Conservation (phyloP, 2,329 filamentous ascomycete species). For the Thielaviopsis cerberus region DNA sequence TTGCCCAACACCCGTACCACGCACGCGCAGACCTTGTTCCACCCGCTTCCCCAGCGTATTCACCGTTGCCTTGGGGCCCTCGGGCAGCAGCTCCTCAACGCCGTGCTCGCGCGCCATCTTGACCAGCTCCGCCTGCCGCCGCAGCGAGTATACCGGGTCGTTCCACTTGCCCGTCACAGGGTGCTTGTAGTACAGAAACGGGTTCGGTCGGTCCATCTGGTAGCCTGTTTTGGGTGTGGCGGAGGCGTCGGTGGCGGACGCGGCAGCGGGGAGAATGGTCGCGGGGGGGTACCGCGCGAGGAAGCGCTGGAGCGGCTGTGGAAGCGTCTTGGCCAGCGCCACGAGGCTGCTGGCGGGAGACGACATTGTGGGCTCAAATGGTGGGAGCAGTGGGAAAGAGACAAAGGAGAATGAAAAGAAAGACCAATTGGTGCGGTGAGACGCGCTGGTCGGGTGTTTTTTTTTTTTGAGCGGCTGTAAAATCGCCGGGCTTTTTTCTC, state of each 20-base stretch:
- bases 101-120: slow-evolving; percentile 65
- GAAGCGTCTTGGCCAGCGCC: slow-evolving; percentile 52
- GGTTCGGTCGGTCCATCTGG: slow-evolving; percentile 47
- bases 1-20: slow-evolving; percentile 83
- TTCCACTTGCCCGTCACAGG: slow-evolving; percentile 66
- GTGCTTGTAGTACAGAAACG: slow-evolving; percentile 67
- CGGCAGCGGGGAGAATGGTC: slow-evolving; percentile 31
- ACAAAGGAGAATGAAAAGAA: not conserved
- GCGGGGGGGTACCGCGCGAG: slow-evolving; percentile 74
- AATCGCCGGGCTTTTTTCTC: not conserved
- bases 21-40: slow-evolving; percentile 65
- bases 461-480: no score
- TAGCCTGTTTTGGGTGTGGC: slow-evolving; percentile 32
- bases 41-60: slow-evolving; percentile 51
- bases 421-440: not conserved
- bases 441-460: not conserved
- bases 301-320: slow-evolving; percentile 63
- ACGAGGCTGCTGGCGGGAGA: slow-evolving; percentile 19
- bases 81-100: slow-evolving; percentile 64
- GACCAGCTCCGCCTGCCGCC: slow-evolving; percentile 77
- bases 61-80: slow-evolving; percentile 56
- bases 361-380: slow-evolving; percentile 18
- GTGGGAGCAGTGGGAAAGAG: not conserved
- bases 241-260: slow-evolving; percentile 21
- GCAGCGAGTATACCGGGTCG: slow-evolving; percentile 62